Base-by-base conservation (phyloP, 2,329 filamentous ascomycete genomes). In the Cadophora sp. region DNA sequence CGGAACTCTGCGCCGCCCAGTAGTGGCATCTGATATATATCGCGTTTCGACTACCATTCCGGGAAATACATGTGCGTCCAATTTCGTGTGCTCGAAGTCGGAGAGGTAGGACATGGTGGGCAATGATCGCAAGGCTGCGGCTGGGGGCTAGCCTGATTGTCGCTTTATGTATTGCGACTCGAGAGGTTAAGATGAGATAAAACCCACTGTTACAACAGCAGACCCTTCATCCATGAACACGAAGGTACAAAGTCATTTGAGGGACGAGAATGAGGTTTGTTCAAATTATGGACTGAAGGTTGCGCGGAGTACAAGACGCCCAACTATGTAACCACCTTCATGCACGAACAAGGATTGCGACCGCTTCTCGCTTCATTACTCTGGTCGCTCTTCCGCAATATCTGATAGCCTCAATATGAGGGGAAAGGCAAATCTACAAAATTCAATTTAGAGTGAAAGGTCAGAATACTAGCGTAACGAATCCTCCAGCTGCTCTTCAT, bases 81-180 rank as follows among this genome's bases (percentile, higher is more conserved):
- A 6, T 34, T 59, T 46, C 19, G 27, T 43, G 19, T 69, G 63
- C n/a, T 69, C 67, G 51, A 69, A 55, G 29, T 69, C 58, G 16
- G 67, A 63, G n/a, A 62, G 63, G 53, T 65, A 65, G 40, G 63
- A 59, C 61, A 50, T 48, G 40, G n/a, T 24, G 43, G 59, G 60
- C 48, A 19, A 55, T 27, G 31, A 31, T 56, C n/a, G 60, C 48
- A 40, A 64, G 62, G 50, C 62, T 64, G 62, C 48, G 62, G 31
- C 4, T 46, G 34, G 9, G 48, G 3, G 6, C 26, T 9, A 3
- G 16, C 24, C 24, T 27, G 24, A 11, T 27, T 27, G 24, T 7
- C 2, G 11, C 8, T 8, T 5, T 16, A 16, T 16, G 8, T 26
- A 27, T 16, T 16, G 50, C 12, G 12, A 12, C 12, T 14, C 50